Evolutionary conservation across 1,284 basidiomycete genomes (phyloP).

Genomic region (Rhodotorula sp.): DNA sequence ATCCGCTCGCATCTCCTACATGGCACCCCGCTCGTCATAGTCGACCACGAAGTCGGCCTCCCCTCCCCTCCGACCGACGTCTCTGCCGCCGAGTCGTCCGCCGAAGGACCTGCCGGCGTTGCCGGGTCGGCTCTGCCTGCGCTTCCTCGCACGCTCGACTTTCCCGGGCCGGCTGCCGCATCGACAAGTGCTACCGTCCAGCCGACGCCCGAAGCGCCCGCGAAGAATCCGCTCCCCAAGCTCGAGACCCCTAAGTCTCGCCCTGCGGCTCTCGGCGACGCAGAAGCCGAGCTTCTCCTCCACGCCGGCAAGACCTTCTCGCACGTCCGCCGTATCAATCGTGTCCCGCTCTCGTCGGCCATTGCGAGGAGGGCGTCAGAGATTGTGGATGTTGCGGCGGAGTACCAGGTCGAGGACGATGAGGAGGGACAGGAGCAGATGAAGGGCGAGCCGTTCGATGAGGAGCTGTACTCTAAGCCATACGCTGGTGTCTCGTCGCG

Average conservation of each 20-base stretch:
- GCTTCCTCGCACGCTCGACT: not conserved
- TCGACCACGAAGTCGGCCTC: slow-evolving; percentile 19
- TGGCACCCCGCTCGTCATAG: slow-evolving; percentile 24
- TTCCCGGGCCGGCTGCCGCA: not conserved
- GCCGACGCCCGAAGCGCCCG: no score
- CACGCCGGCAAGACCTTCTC: slow-evolving; percentile 46
- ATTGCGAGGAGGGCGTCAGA: slow-evolving; percentile 16
- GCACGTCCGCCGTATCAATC: slow-evolving; percentile 29
- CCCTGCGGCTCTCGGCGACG: slow-evolving; percentile 48
- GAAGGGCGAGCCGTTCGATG: no score
- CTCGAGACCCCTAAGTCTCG: not conserved
- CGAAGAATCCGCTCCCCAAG: no score
- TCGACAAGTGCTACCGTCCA: not conserved
- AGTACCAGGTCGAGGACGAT: not conserved
- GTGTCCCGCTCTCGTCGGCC: slow-evolving; percentile 20
- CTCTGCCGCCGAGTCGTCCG: not conserved
- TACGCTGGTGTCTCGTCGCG: not conserved
- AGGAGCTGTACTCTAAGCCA: no score
- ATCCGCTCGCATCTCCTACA: slow-evolving; percentile 30
- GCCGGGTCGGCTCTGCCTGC: not conserved
- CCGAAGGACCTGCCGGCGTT: not conserved
- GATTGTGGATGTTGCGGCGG: slow-evolving; percentile 1
- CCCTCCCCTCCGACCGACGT: not conserved
- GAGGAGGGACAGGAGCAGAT: not conserved
- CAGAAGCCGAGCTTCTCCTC: slow-evolving; percentile 51